Conservation (phyloP, 345 rosid species). For the Ailanthus altissimus region DNA sequence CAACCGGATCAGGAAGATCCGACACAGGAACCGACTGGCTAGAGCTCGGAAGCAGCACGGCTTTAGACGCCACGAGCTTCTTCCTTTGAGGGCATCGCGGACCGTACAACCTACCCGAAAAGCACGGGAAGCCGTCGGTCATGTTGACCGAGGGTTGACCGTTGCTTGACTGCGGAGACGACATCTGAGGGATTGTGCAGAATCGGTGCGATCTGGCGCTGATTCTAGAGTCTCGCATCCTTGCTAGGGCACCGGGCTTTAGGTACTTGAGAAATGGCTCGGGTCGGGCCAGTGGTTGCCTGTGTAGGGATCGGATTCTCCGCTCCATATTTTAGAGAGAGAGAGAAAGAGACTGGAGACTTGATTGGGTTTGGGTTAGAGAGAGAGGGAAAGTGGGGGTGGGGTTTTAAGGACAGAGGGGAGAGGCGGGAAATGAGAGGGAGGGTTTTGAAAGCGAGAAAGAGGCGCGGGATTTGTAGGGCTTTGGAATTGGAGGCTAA, state of each 20-base stretch:
- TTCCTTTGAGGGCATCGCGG: constrained; percentile 51
- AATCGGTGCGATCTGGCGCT: constrained; percentile 45
- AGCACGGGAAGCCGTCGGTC: constrained; percentile 31
- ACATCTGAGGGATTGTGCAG: constrained; percentile 27
- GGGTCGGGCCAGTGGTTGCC: constrained; percentile 16
- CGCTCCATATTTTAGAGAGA: constrained; percentile 29
- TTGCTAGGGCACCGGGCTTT: constrained; percentile 58
- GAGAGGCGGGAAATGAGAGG: constrained; percentile 21
- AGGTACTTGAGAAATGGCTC: constrained; percentile 45
- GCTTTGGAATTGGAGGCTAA: not conserved
- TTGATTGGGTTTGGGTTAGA: not conserved
- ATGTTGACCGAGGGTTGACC: not conserved
- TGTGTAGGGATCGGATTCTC: constrained; percentile 20
- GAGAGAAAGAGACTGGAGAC: not conserved
- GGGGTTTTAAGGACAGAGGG: constrained; percentile 2
- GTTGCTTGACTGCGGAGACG: constrained; percentile 12
- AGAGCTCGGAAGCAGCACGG: constrained; percentile 30
- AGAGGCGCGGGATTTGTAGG: constrained; percentile 23
- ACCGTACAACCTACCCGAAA: constrained; percentile 32
- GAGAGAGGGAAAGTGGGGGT: not conserved
- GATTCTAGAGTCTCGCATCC: constrained; percentile 50
- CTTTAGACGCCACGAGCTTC: constrained; percentile 45
- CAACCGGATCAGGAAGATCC: constrained; percentile 34
- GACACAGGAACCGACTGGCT: constrained; percentile 22
- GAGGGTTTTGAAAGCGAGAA: constrained; percentile 14